These are phyloP conservation scores for Leptodermis oblonga DNA, from an alignment of 257 asterid genomes.

Conservation along the genomic window DNA sequence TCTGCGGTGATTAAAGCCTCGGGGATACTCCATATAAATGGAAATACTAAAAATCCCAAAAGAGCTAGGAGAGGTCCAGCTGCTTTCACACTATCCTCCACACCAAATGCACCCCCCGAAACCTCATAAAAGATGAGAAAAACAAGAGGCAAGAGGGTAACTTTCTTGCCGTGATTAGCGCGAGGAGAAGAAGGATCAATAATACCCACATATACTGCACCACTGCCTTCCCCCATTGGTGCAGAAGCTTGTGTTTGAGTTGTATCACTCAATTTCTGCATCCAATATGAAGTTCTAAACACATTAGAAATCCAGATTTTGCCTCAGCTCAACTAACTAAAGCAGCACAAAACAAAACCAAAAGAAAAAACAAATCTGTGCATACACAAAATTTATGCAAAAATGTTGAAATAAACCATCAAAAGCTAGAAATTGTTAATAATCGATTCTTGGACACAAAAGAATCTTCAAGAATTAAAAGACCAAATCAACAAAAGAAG, in stretches of 20 bases:
- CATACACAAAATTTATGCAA: not conserved
- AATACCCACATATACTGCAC: slow-evolving; percentile 25
- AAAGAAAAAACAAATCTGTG: not conserved
- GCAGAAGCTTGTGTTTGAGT: slow-evolving; percentile 17
- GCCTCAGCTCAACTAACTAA: slow-evolving; percentile 1
- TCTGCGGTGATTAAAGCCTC: slow-evolving; percentile 46
- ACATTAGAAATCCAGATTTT: not conserved
- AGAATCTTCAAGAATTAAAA: not conserved
- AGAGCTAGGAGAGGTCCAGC: slow-evolving; percentile 45
- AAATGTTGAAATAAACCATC: not conserved
- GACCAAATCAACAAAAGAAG: not conserved
- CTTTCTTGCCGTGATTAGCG: slow-evolving; percentile 20
- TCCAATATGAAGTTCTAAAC: not conserved
- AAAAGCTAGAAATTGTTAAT: not conserved
- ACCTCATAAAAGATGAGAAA: slow-evolving; percentile 45
- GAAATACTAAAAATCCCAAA: slow-evolving; percentile 34
- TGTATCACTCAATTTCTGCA: slow-evolving; percentile 31
- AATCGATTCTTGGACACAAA: not conserved
- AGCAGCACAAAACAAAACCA: not conserved
- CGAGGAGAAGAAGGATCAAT: slow-evolving; percentile 20
- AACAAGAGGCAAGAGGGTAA: slow-evolving; percentile 36
- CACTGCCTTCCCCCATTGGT: slow-evolving; percentile 26
- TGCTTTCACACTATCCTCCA: slow-evolving; percentile 38
- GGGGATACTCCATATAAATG: slow-evolving; percentile 41
- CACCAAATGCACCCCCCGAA: slow-evolving; percentile 46